Base-by-base conservation (phyloP, 495 filamentous ascomycete genomes). In the Annulohypoxylon stygium region DNA sequence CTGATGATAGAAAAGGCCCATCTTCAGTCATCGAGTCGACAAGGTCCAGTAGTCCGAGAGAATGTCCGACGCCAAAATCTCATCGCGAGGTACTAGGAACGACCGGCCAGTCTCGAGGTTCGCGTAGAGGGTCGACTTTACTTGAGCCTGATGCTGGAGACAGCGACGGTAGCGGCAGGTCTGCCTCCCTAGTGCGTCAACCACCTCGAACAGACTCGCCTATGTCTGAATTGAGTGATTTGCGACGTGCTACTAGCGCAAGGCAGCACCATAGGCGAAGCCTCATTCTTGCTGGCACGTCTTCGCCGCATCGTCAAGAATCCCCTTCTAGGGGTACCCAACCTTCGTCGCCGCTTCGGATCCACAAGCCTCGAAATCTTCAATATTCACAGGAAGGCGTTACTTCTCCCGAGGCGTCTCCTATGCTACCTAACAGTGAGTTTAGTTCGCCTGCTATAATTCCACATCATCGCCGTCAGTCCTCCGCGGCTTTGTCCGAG, bases 21-120 rank as follows among this genome's bases (percentile, higher is more conserved):
- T 82, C 84, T 63, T 83, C 83, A 16, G 73, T 81, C 12, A 76
- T 87, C 37, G 79, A 83, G 45, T 88, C 87, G 20, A 85, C 97
- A 0, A 88, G 93, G 67, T 97, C 97, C 1, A 97, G 89, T 73
- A 99, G 97, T 75, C 96, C 96, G 1, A 89, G 91, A 82, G 95
- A 97, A 83, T 94, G 92, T 59, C 92, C 93, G 20, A 99, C 96
- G 23, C 96, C 96, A 11, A 90, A 93, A 69, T 98, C 95, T 3
- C 90, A 96, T 70, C 89, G 89, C 39, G 93, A 93, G 62, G 86
- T 86, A 45, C 84, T 90, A 25, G 88, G 84, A 41, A 81, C 92
- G 20, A 77, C 91, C 2, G 86, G 88, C n/a, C 89, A 88, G 33
- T 87, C 89, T 43, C 88, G 80, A 82, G 75, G 88, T 79, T 86